Base-by-base conservation (phyloP, 805 yeast genomes). In the Sungouiozyma ichnusensis region DNA sequence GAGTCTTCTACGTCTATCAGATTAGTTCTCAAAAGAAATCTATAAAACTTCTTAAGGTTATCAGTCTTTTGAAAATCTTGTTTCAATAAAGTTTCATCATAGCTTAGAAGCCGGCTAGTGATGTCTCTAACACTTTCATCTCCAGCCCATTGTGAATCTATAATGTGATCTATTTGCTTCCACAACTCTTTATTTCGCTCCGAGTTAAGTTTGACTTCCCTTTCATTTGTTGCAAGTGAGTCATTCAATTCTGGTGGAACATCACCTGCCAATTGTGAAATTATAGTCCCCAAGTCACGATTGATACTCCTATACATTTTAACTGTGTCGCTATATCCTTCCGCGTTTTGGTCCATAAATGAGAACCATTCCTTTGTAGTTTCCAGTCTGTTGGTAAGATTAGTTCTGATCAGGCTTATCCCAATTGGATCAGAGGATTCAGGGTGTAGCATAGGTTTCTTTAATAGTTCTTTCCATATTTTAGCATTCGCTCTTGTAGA, bases 351-450 rank as follows among this genome's bases (percentile, higher is more conserved):
- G 13, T 37, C 16, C 37, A 24, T 33, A 31, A 18, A 9, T n/a
- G 34, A 17, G 6, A 46, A 33, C 50, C 49, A 50, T 15, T 51
- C 46, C 15, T 41, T 37, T 2, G 56, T 46, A 6, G 52, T 44
- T 15, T 45, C 39, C 17, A 44, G 47, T 16, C 60, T 51, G 18
- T 41, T 35, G 6, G 42, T 29, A 15, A 50, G 36, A 24, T 51
- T 48, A 14, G 46, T 42, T 17, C 51, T 48, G 0, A 48, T 54
- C 34, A 58, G 38, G 37, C 53, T 49, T 9, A 55, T 36, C 0
- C 65, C 64, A 35, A 59, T 50, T 2, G 64, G 63, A 35, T 60
- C 65, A 0, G 64, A 52, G 42, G 60, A 50, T 33, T 56, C 63
- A 5, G 61, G 55, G n/a, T 46, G 48, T 34, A 54, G 49, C 49